Conservation (phyloP, 208 protist genomes). For the Trypanosoma melophagium region DNA sequence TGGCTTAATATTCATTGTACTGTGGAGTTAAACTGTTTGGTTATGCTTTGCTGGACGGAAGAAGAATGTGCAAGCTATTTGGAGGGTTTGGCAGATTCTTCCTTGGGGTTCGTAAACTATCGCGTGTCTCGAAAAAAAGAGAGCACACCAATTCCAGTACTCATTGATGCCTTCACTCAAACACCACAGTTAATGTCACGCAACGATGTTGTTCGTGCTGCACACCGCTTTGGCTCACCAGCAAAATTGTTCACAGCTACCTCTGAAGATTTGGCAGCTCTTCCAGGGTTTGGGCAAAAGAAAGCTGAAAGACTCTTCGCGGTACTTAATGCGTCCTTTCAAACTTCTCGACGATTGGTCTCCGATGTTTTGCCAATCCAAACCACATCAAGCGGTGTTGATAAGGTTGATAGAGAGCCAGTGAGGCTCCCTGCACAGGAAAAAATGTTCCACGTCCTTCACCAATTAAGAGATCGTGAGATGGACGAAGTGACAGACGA, state of each 20-base stretch:
- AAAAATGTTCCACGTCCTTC: slow-evolving; percentile 40
- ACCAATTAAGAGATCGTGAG: slow-evolving; percentile 26
- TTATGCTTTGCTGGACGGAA: slow-evolving; percentile 61
- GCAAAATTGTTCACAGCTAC: slow-evolving; percentile 54
- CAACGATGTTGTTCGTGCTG: slow-evolving; percentile 59
- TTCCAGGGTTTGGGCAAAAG: slow-evolving; percentile 61
- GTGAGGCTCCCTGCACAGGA: slow-evolving; percentile 15
- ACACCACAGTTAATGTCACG: slow-evolving; percentile 66
- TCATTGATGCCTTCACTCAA: slow-evolving; percentile 74
- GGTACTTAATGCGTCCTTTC: slow-evolving; percentile 56
- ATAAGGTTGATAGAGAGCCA: neutral
- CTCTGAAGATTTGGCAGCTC: slow-evolving; percentile 29
- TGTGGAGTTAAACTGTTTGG: slow-evolving; percentile 41
- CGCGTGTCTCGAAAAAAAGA: slow-evolving; percentile 13
- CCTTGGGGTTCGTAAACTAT: slow-evolving; percentile 46
- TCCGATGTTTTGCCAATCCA: slow-evolving; percentile 32
- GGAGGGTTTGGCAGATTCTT: slow-evolving; percentile 36
- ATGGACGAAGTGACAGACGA: slow-evolving; percentile 26
- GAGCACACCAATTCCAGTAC: slow-evolving; percentile 38
- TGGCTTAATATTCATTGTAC: slow-evolving; percentile 76
- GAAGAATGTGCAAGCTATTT: slow-evolving; percentile 64
- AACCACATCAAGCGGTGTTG: neutral
- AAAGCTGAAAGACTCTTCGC: slow-evolving; percentile 50
- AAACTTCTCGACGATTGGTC: slow-evolving; percentile 42
- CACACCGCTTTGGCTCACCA: slow-evolving; percentile 50